phyloP scores from a whole-genome alignment of 169 alveolate genomes.

The Eimeria falciformis region DNA sequence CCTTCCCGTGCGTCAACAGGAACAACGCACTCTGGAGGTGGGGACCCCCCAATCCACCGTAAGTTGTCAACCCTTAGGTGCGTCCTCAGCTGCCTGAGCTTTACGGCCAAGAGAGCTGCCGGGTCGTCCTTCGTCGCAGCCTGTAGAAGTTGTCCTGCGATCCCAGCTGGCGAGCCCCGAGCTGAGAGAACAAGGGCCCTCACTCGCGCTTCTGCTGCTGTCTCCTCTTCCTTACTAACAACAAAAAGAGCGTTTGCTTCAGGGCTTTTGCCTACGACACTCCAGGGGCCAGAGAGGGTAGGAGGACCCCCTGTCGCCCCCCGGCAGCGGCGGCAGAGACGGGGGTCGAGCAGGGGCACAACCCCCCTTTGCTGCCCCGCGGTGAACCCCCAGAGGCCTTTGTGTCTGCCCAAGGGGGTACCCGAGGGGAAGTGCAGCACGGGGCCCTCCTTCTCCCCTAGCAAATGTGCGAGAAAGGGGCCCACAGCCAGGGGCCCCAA shows the following conservation, averaged over 20 bases:
- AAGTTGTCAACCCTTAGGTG: conserved; percentile 53
- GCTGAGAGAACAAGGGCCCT: neutral
- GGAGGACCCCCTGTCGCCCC: conserved; percentile 63
- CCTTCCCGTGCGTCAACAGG: neutral
- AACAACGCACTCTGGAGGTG: conserved; percentile 56
- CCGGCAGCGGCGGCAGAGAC: conserved; percentile 58
- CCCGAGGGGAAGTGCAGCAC: conserved; percentile 80
- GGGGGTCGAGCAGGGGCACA: conserved; percentile 76
- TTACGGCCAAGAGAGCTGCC: conserved; percentile 61
- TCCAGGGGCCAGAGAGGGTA: conserved; percentile 73
- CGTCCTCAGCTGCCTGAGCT: conserved; percentile 58
- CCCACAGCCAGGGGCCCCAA: conserved; percentile 81
- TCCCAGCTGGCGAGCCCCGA: neutral
- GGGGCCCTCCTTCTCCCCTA: conserved; percentile 84
- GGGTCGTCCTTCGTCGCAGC: conserved; percentile 45
- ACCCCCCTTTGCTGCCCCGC: conserved; percentile 85
- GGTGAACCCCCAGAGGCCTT: conserved; percentile 84
- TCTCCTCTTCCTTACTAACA: conserved; percentile 66
- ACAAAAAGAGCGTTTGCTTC: conserved; percentile 74
- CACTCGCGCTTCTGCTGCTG: conserved; percentile 52
- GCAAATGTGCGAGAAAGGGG: conserved; percentile 71
- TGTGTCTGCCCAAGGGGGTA: conserved; percentile 82
- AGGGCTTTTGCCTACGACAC: conserved; percentile 72
- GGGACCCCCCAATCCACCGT: conserved; percentile 39
- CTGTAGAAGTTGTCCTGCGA: conserved; percentile 13